Conservation (phyloP, 768 basidiomycete genomes). For the Lactifluus subvellereus region DNA sequence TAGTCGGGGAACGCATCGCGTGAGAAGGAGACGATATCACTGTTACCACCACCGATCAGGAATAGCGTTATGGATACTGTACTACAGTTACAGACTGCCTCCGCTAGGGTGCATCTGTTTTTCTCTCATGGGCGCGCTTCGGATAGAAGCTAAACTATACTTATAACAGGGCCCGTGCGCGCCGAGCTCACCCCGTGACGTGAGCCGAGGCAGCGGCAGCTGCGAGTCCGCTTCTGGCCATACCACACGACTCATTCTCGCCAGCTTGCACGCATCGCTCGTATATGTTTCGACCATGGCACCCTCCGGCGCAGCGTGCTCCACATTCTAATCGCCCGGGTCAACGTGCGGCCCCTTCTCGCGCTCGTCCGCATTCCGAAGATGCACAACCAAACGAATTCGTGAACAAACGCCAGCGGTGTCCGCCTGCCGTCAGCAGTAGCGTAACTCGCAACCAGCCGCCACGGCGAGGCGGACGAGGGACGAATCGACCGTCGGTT, state of each 20-base stretch:
- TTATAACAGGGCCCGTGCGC: background rate
- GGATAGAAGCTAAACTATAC: no score
- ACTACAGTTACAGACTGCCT: no score
- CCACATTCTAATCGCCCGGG: background rate
- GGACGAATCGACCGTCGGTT: background rate
- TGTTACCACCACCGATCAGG: no score
- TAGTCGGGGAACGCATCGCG: background rate
- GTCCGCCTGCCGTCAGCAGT: conserved; percentile 11
- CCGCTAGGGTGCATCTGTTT: no score
- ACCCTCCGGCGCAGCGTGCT: background rate
- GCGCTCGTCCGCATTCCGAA: conserved; percentile 7
- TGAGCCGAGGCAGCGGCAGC: background rate
- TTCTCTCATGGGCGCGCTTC: no score
- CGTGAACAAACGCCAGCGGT: conserved; percentile 8
- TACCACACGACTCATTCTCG: background rate
- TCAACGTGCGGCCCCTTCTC: background rate
- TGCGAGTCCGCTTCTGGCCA: background rate
- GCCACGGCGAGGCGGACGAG: background rate
- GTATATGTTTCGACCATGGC: conserved; percentile 17
- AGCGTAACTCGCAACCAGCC: background rate
- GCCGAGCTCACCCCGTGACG: background rate
- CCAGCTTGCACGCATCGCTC: background rate
- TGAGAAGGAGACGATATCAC: background rate
- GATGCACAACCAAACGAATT: conserved; percentile 24
- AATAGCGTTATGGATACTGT: no score